Conservation (phyloP, 2,329 filamentous ascomycete genomes). For the Zasmidium citrigriseum region DNA sequence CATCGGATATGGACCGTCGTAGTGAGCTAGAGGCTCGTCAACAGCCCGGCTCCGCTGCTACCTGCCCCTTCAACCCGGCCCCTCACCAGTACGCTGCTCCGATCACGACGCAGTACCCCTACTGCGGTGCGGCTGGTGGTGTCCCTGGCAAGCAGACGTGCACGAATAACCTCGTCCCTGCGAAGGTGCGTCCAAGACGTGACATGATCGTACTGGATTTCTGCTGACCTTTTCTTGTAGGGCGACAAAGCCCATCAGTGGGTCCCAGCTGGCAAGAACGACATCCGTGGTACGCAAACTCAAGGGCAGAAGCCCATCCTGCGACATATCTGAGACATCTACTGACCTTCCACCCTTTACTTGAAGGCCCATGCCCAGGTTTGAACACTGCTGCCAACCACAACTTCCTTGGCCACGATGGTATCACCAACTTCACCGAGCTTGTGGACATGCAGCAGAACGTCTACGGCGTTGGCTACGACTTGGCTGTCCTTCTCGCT, state of each 20-base stretch:
- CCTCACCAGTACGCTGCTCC: slow-evolving; percentile 30
- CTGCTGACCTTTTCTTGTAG: no score
- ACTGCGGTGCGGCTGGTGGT: slow-evolving; percentile 43
- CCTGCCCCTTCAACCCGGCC: no score
- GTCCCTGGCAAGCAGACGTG: slow-evolving; percentile 44
- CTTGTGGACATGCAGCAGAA: slow-evolving; percentile 49
- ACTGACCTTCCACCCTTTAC: no score
- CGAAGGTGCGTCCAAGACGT: slow-evolving; percentile 44
- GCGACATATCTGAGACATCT: no score
- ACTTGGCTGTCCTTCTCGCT: slow-evolving; percentile 44
- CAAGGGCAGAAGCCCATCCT: no score
- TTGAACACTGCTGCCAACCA: slow-evolving; percentile 47
- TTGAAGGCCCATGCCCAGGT: slow-evolving; percentile 39
- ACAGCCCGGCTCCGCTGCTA: no score
- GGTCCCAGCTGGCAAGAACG: slow-evolving; percentile 38
- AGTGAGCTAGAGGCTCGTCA: no score
- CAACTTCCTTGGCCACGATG: slow-evolving; percentile 46
- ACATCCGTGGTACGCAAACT: no score
- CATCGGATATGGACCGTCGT: no score
- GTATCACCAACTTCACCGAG: slow-evolving; percentile 42
- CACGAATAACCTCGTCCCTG: slow-evolving; percentile 34
- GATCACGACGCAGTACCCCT: slow-evolving; percentile 31
- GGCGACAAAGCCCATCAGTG: slow-evolving; percentile 42
- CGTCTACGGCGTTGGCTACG: slow-evolving; percentile 48
- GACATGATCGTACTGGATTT: no score